Base-by-base conservation (phyloP, 1,284 basidiomycete species). In the Ceratorhiza oryzae-sativae region DNA sequence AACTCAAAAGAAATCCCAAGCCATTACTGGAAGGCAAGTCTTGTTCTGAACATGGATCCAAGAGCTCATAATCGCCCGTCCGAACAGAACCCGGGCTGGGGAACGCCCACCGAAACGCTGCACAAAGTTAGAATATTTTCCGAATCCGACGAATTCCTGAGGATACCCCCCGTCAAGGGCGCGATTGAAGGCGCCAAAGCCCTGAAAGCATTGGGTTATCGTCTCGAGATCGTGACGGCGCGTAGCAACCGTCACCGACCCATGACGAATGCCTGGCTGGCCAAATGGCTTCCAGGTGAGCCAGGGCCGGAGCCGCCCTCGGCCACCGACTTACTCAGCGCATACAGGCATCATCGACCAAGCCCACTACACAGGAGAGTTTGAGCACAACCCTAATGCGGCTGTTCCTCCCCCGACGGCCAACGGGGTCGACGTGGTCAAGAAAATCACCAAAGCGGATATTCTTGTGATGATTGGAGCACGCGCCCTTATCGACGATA, bases 321-420 rank as follows among this genome's bases (percentile, higher is more conserved):
- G n/a, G n/a, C n/a, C n/a, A n/a, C 20, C n/a, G 36, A 39, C 25
- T 30, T 20, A n/a, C n/a, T n/a, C 18, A n/a, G 63, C 65, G 9
- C 46, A 27, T 9, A n/a, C 75, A 88, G 85, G 79, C 32, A 79
- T 89, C 39, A 90, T 92, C 74, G 86, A 90, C 49, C 86, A 85
- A 67, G 83, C 92, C 23, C 86, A 92, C 75, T 93, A 90, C 79
- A 93, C 89, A 0, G 91, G 90, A 1, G 89, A 91, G 76, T 92
- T 92, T 74, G 51, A 67, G 42, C 65, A 60, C 25, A 61, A 61
- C 20, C 60, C 58, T n/a, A 53, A 41, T 20, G 53, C 20, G 45
- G 70, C 42, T 8, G 18, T 71, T 49, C 59, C 56, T 30, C 51
- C 48, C 32, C 48, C 70, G 51, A 30, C 30, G 56, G 30, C 41